These are phyloP conservation scores for Podila minutissima DNA, from an alignment of 192 early-diverging fungal genomes.

Conservation along the genomic window DNA sequence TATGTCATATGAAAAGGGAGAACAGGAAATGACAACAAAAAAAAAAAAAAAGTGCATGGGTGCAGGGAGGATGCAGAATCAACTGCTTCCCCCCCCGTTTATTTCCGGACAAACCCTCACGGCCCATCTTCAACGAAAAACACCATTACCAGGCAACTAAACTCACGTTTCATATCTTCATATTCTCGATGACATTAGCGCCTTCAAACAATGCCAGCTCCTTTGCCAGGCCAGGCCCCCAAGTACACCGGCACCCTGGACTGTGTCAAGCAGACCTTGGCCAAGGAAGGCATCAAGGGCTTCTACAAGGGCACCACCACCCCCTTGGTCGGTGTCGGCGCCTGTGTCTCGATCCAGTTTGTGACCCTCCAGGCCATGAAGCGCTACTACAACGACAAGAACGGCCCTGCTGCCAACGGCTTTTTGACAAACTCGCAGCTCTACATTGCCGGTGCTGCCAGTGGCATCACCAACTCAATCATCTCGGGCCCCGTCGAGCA, in stretches of 20 bases:
- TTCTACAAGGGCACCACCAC: slow-evolving; percentile 97
- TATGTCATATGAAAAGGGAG: no score
- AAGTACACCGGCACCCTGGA: slow-evolving; percentile 88
- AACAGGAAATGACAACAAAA: no score
- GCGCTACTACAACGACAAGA: slow-evolving; percentile 73
- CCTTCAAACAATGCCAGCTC: slow-evolving; percentile 89
- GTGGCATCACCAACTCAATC: slow-evolving; percentile 90
- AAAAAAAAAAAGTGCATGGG: no score
- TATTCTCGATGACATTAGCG: slow-evolving; percentile 54
- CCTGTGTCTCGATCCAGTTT: slow-evolving; percentile 99
- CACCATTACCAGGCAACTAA: background rate
- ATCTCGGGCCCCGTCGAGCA: slow-evolving; percentile 96
- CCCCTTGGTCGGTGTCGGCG: slow-evolving; percentile 93
- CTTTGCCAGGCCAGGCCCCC: slow-evolving; percentile 65
- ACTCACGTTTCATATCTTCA: background rate
- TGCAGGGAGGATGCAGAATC: no score
- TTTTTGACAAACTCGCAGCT: slow-evolving; percentile 81
- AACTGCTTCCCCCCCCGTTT: background rate
- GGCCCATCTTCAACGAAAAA: background rate
- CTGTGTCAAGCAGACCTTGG: slow-evolving; percentile 84
- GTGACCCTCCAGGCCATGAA: slow-evolving; percentile 89
- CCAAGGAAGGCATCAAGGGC: slow-evolving; percentile 82
- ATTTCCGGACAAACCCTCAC: background rate
- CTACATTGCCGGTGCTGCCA: slow-evolving; percentile 84
- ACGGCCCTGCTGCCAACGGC: slow-evolving; percentile 55